Base-by-base conservation (phyloP, 2,329 filamentous ascomycete species). In the Sordariomycetes sp. region DNA sequence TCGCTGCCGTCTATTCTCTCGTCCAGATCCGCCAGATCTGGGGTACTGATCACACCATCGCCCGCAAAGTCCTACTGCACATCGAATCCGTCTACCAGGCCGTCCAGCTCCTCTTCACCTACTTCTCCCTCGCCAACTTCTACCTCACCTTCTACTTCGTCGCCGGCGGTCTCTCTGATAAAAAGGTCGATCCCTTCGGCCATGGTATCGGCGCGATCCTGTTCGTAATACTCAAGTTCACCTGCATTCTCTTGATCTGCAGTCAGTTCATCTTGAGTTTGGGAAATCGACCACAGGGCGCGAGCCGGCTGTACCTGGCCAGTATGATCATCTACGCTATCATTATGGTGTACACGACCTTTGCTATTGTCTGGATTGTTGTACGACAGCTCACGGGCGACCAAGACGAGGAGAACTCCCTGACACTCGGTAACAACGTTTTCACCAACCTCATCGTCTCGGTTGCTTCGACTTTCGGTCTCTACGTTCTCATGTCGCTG, bases 101-200 rank as follows among this genome's bases (percentile, higher is more conserved):
- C 54, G 72, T 96, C 46, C 84, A 87, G 51, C 75, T 98, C 11
- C 59, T 94, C 40, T 98, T 98, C 65, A 98, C 92, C 30, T 98
- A 86, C 66, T 96, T 98, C 66, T 94, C 90, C 9, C 77, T 98
- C 26, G 88, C 90, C 58, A 98, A 98, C 67, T 98, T 96, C 69
- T 98, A 96, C 58, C 79, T 98, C 34, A 94, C 88, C 38, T 98
- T 98, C 64, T 98, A 88, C 72, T 98, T 98, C 65, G 82, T 98
- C 45, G 87, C 87, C 16, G 92, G 92, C 28, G 93, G 88, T 26
- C 71, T 98, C 12, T 74, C 83, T 1, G 86, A 96, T 49, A 64
- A 75, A 0, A 65, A 66, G 18, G 68, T 93, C 44, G 92, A 98
- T 56, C 93, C 93, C 0, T 98, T 98, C 46, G 88, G 88, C 12